Base-by-base conservation (phyloP, 2,329 filamentous ascomycete species). In the Cryoendolithus antarcticus region DNA sequence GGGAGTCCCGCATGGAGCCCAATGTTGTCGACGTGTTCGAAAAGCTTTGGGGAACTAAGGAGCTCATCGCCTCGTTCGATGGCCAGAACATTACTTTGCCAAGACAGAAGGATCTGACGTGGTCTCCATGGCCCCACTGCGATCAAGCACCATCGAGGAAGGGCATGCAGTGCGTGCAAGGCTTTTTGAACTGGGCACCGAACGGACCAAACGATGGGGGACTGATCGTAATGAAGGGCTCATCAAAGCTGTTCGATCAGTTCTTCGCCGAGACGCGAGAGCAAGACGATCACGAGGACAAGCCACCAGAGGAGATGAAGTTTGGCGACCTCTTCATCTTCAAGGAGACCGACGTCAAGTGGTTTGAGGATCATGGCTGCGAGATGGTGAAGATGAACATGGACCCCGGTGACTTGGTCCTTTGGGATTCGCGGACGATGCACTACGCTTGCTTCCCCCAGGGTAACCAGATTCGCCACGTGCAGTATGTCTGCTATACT, bases 171-270 rank as follows among this genome's bases (percentile, higher is more conserved):
- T 60, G 56, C 33, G 53, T 68, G 0, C 65, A 69, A 28, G 66
- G 67, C 0, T 48, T 70, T 4, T 44, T 68, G 2, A 69, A 69
- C 48, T 61, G 59, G 8, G 55, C 60, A 6, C 65, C 63, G 1
- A 64, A 64, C 31, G 66, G 67, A 1, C 58, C 58, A 2, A 55
- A 67, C 2, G 67, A 71, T 39, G 67, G 67, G 10, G 66, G 66
- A 2, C 46, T 71, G 6, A 58, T 70, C 29, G 46, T 68, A 4
- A 62, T 68, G 56, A 61, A 62, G 24, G 66, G 66, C 3, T 62
- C 59, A 4, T 46, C 56, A 6, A 62, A 61, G 32, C 52, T 68
- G 1, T 62, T 59, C 34, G 58, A 68, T 33, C 54, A 66, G 44
- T 70, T 67, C 57, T 69, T 68, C 48, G 51, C 56, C 2, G 52